phyloP scores from a whole-genome alignment of 306 rosid species.

The Acacia confusa region DNA sequence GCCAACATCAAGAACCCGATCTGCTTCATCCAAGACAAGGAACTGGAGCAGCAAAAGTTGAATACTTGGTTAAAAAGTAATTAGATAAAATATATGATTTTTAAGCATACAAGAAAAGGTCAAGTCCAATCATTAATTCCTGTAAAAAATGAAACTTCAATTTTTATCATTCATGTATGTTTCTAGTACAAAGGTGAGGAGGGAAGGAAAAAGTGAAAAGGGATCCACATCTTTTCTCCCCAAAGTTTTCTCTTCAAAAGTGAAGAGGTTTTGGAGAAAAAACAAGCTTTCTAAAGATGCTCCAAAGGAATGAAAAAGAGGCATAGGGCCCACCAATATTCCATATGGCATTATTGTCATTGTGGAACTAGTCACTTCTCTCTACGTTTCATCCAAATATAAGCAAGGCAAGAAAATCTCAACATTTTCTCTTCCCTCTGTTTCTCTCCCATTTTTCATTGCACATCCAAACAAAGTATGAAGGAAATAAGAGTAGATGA shows the following conservation, averaged over 20 bases:
- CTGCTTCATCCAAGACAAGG: slow-evolving; percentile 95
- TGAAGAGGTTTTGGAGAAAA: neutral
- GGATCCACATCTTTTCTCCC: neutral
- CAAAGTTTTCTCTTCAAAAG: neutral
- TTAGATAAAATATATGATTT: neutral
- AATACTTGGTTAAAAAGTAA: slow-evolving; percentile 2
- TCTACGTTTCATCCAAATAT: neutral
- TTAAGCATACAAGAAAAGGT: neutral
- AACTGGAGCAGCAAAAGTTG: slow-evolving; percentile 48
- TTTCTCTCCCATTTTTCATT: too few species aligned
- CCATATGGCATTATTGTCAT: neutral
- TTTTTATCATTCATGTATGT: neutral
- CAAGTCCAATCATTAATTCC: neutral
- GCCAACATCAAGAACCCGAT: slow-evolving; percentile 76
- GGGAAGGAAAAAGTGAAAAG: neutral
- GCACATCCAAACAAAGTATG: too few species aligned
- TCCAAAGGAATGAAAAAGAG: neutral
- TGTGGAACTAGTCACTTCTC: neutral
- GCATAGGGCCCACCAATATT: neutral
- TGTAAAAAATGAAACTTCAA: neutral
- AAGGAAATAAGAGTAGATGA: too few species aligned
- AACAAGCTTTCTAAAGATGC: neutral
- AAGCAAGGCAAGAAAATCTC: too few species aligned
- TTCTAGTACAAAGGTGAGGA: neutral
- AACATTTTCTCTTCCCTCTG: too few species aligned